Evolutionary conservation across 2,329 filamentous ascomycete genomes (phyloP), one percentile per base, ranked within the genome.

Genomic region (Beauveria bassiana): DNA sequence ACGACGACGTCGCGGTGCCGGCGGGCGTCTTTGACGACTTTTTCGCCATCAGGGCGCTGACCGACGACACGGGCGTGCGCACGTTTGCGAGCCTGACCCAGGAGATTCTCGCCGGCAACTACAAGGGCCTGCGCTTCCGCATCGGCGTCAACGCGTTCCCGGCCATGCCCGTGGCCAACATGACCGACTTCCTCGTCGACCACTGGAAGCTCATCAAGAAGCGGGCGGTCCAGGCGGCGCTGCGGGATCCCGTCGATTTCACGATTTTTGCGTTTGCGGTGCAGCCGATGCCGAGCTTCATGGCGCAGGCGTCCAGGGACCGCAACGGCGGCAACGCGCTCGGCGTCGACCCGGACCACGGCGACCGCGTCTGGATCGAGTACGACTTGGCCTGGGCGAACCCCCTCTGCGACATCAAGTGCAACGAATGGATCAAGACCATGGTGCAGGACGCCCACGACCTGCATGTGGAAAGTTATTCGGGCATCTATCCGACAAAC

Each of bases 21-120:
- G 67, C 73, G 1, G 79, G 74, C 5, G 77, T 82, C 2, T 87
- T 88, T 62, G 75, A 79, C 61, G 79, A 79, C 61, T 88, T 88
- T 69, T 78, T 79, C 2, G 73, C 74, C 45, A 74, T 83, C 52
- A 67, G 71, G 1, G 75, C 77, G 1, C 63, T 73, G 0, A 67
- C 75, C 24, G 79, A 83, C 66, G 78, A 71, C 20, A 75, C 74
- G 55, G 77, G 79, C 67, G 77, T 75, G 3, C 79, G 76, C 64
- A 77, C 72, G 7, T 82, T 81, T 64, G 72, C 75, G 57, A 75
- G 77, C 47, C 70, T 84, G 7, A 61, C 63, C 18, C 5, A 53
- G 10, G 59, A 65, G 38, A 38, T 60, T 0, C 22, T 61, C 7
- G 63, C 58, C n/a, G 65, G 66, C 45, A 26, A 66, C 31, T 40